Evolutionary conservation across 495 filamentous ascomycete species (phyloP), one percentile per base, ranked within the genome.

Genomic region (Rhypophila decipiens): DNA sequence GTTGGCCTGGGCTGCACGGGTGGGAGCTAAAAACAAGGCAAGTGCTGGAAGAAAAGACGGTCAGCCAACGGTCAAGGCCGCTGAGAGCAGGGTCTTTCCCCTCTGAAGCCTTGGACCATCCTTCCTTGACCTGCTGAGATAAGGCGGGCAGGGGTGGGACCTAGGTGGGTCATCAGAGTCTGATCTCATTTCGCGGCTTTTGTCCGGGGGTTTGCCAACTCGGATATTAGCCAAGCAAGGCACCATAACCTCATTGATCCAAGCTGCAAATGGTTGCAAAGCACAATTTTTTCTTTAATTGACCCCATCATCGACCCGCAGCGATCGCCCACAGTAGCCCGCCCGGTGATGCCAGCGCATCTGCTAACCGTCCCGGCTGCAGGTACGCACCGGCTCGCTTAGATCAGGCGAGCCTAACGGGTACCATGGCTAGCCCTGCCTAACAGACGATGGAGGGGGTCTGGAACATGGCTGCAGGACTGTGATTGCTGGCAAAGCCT

Each of bases 161-260:
- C n/a, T n/a, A 40, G 20, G 27, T 7, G 27, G 27, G 27, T 31
- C 27, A 31, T 31, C 13, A 31, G 23, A 24, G n/a, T 40, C 38
- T 45, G 43, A 45, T 36, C 43, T 45, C 43, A 45, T 45, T 45
- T 45, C 19, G 20, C 43, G 43, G 43, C 11, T 33, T n/a, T n/a
- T n/a, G n/a, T n/a, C n/a, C n/a, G n/a, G n/a, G n/a, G 24, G 17
- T 35, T 45, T 24, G 15, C 42, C 42, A 24, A n/a, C 27, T 31
- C 27, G 7, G 27, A 7, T 31, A 31, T 31, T 31, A 31, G 27
- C 27, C 27, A 31, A 31, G 27, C 27, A 7, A 31, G 27, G 27
- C 7, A 31, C 27, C 27, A 31, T n/a, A n/a, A n/a, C 27, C 13
- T 7, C 7, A 31, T 31, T 31, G 27, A 31, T 31, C 27, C 27